Evolutionary conservation across 306 rosid species (phyloP).

Genomic region (Cucurbita pepo): DNA sequence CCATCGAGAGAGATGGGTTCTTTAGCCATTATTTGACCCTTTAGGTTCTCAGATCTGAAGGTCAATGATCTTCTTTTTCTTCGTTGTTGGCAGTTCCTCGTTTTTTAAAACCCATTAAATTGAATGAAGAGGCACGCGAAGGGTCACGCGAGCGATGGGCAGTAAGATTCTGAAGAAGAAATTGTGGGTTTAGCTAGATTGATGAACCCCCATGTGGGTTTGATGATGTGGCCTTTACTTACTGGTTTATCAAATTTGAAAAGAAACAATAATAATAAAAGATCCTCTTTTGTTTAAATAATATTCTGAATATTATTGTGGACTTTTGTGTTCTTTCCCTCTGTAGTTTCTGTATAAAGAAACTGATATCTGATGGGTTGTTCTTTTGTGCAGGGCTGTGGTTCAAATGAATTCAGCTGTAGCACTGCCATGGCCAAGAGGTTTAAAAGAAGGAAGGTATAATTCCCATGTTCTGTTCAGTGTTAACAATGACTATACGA

Average conservation of each 20-base stretch:
- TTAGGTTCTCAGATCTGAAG: slow-evolving; percentile 4
- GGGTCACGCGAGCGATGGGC: slow-evolving; percentile 1
- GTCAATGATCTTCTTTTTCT: not conserved
- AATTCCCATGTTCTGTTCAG: not conserved
- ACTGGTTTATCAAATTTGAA: not conserved
- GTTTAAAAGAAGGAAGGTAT: slow-evolving; percentile 6
- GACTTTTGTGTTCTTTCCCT: not conserved
- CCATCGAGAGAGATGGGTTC: not conserved
- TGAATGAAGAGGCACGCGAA: slow-evolving; percentile 5
- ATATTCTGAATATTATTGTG: not conserved
- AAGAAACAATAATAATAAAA: not conserved
- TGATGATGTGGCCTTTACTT: slow-evolving; percentile 1
- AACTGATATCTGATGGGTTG: not conserved
- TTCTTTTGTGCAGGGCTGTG: not conserved
- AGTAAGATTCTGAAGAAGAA: slow-evolving; percentile 1
- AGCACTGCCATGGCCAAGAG: slow-evolving; percentile 9
- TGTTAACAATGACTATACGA: not conserved
- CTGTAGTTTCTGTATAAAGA: not conserved
- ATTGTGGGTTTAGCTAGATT: not conserved
- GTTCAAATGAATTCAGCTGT: not conserved
- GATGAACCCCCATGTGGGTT: slow-evolving; percentile 1
- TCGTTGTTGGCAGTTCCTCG: not conserved
- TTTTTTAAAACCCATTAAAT: not conserved
- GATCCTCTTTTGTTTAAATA: not conserved
- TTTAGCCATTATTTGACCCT: not conserved